These are phyloP conservation scores for Sclerotinia sclerotiorum DNA, from an alignment of 2,329 filamentous ascomycete species.

Conservation along the genomic window DNA sequence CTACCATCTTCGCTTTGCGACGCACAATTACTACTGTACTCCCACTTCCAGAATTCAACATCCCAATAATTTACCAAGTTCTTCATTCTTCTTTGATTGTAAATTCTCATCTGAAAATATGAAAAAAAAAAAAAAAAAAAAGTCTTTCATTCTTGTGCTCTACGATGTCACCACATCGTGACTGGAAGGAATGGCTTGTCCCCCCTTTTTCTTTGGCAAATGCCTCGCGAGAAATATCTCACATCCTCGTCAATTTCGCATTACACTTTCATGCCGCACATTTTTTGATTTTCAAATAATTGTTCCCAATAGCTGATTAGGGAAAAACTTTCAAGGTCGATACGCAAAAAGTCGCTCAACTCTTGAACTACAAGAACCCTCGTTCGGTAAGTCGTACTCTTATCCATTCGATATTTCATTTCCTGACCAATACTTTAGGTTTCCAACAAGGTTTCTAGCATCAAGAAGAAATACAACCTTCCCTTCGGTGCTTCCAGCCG, in stretches of 20 bases:
- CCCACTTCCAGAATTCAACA: not conserved
- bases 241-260: not conserved
- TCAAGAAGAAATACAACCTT: constrained; percentile 38
- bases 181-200: not conserved
- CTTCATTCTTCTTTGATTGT: not conserved
- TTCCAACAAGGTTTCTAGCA: constrained; percentile 29
- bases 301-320: constrained; percentile 13
- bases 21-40: no score
- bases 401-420: not conserved
- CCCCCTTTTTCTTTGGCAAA: not conserved
- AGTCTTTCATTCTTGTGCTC: not conserved
- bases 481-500: constrained; percentile 23
- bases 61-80: not conserved
- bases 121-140: not conserved
- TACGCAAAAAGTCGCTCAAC: constrained; percentile 28
- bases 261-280: not conserved
- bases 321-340: constrained; percentile 29
- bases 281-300: not conserved
- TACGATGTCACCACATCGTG: not conserved
- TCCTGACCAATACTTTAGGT: not conserved
- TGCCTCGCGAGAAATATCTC: not conserved
- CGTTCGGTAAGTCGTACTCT: constrained; percentile 29
- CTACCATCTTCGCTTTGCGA: not conserved
- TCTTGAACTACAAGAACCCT: constrained; percentile 29
- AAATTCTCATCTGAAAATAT: not conserved